These are phyloP conservation scores for Verticillium zaregamsianum DNA, from an alignment of 2,329 filamentous ascomycete genomes.

Conservation along the genomic window DNA sequence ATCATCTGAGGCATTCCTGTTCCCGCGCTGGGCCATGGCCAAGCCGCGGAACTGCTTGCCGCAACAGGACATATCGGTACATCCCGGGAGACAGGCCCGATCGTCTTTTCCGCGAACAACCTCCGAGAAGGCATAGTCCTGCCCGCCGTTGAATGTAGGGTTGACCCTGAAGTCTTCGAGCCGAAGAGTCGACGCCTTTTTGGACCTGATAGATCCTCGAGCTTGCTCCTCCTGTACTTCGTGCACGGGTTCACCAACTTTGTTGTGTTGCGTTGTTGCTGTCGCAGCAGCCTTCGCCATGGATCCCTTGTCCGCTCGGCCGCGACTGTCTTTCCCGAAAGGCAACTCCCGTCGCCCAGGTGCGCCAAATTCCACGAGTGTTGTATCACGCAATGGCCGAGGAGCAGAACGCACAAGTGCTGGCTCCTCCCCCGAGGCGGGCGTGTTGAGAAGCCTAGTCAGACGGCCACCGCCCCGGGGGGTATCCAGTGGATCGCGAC, in stretches of 20 bases:
- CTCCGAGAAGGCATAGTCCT: constrained; percentile 69
- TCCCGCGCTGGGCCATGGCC: constrained; percentile 47
- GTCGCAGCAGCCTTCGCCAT: not conserved
- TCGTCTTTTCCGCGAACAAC: constrained; percentile 68
- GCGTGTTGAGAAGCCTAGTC: constrained; percentile 27
- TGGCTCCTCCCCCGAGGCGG: constrained; percentile 16
- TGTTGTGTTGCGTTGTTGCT: not conserved
- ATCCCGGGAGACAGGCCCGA: constrained; percentile 68
- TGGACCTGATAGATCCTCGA: constrained; percentile 46
- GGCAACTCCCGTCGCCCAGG: constrained; percentile 39
- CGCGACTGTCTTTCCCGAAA: constrained; percentile 24
- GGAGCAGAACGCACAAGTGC: constrained; percentile 20
- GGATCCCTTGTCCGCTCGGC: not conserved
- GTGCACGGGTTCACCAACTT: not conserved
- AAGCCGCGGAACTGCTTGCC: constrained; percentile 67
- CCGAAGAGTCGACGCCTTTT: constrained; percentile 51
- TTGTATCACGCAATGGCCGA: constrained; percentile 5
- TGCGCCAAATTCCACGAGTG: not conserved
- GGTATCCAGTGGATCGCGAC: constrained; percentile 9
- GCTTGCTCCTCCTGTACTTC: not conserved
- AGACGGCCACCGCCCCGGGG: constrained; percentile 23
- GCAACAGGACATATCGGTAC: constrained; percentile 72
- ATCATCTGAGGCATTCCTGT: constrained; percentile 36
- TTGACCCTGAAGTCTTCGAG: constrained; percentile 81
- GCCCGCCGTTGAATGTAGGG: constrained; percentile 64